A percentile compares a stretch with the other conserved stretches of the same genome.
phyloP scores from a whole-genome alignment of 768 basidiomycete genomes.

The Tylopilus sp. region DNA sequence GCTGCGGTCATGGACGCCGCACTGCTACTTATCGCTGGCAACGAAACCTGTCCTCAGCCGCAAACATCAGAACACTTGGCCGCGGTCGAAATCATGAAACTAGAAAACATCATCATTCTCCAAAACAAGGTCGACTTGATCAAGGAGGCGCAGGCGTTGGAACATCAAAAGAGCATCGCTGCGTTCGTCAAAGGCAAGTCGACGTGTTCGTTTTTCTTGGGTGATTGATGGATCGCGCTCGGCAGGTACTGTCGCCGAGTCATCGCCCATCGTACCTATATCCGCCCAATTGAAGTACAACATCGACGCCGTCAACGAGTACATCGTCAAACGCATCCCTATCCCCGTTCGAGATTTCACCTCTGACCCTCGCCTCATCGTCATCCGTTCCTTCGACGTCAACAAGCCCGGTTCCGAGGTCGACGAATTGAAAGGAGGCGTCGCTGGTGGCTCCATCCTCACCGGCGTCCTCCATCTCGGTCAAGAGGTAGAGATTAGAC shows the following conservation, averaged over 20 bases:
- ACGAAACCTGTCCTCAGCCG: conserved; percentile 98
- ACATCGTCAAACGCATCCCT: conserved; percentile 95
- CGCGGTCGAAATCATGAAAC: conserved; percentile 99
- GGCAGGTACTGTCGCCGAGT: conserved; percentile 91
- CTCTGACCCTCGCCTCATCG: conserved; percentile 89
- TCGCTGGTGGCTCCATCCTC: conserved; percentile 95
- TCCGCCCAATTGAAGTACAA: conserved; percentile 99
- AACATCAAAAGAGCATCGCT: conserved; percentile 93
- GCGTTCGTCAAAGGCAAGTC: conserved; percentile 88
- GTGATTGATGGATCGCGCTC: neutral
- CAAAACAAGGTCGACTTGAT: conserved; percentile 99
- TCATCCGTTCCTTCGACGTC: conserved; percentile 99
- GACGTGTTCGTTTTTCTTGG: neutral
- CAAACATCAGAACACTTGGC: conserved; percentile 99
- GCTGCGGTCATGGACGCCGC: conserved; percentile 99
- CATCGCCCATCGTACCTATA: conserved; percentile 97
- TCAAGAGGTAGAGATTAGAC: conserved; percentile 93
- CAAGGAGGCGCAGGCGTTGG: conserved; percentile 89
- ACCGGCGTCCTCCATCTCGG: conserved; percentile 88
- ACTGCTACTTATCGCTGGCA: conserved; percentile 90
- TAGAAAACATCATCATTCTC: conserved; percentile 95
- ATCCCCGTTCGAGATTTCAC: conserved; percentile 92
- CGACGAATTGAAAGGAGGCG: conserved; percentile 95
- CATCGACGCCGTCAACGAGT: conserved; percentile 98
- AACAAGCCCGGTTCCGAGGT: conserved; percentile 99